A percentile compares a stretch with the other conserved stretches of the same genome.
Conservation (phyloP, 768 basidiomycete genomes). For the Sporobolomyces roseus region DNA sequence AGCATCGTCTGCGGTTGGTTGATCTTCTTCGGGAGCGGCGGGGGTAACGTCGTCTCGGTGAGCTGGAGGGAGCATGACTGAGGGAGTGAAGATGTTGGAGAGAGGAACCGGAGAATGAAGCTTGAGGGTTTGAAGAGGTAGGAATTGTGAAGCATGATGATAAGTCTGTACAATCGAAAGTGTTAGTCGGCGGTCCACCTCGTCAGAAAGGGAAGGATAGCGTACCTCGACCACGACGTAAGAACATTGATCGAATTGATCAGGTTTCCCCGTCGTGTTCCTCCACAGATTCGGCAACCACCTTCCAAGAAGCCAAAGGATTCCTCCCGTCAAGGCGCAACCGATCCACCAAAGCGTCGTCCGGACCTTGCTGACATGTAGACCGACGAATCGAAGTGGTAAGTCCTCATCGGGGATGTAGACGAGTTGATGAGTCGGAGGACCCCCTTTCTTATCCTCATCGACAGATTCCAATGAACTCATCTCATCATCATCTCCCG, state of each 20-base stretch:
- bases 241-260: constrained; percentile 66
- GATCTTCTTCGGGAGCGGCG: constrained; percentile 30
- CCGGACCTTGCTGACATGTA: constrained; percentile 64
- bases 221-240: constrained; percentile 81
- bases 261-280: constrained; percentile 75
- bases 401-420: constrained; percentile 85
- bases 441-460: constrained; percentile 15
- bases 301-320: constrained; percentile 73
- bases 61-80: constrained; percentile 39
- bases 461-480: constrained; percentile 4
- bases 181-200: background rate
- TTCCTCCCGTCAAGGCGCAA: constrained; percentile 66
- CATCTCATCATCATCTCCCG: constrained; percentile 38
- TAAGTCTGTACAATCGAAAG: constrained; percentile 60
- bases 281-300: constrained; percentile 95
- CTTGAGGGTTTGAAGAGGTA: constrained; percentile 58
- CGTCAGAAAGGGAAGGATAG: background rate
- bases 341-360: constrained; percentile 66
- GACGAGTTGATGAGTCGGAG: constrained; percentile 65
- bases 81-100: constrained; percentile 69
- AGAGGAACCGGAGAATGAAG: constrained; percentile 71
- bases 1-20: background rate
- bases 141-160: constrained; percentile 72
- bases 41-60: constrained; percentile 43
- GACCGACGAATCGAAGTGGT: constrained; percentile 80